Evolutionary conservation across 768 basidiomycete genomes (phyloP), one percentile per base, ranked within the genome.

Genomic region (Lactifluus subvellereus): DNA sequence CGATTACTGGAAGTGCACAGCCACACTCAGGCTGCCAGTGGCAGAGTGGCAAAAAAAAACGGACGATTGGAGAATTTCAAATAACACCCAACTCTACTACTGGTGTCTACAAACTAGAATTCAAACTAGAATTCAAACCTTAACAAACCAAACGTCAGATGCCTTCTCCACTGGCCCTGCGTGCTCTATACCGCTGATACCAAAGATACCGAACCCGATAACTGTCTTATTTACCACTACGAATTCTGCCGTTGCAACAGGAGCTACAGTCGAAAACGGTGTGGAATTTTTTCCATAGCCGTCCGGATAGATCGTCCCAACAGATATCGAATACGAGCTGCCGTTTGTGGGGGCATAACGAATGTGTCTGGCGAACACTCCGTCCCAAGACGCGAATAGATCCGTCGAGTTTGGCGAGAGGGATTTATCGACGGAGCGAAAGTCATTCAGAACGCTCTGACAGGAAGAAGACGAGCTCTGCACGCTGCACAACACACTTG

Each of bases 231-330:
- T 54, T 18, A 56, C 60, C 33, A 62, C 48, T 5, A 47, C 42
- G 22, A 65, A 65, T 5, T 50, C 40, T 8, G 13, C 60, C 1
- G 3, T 3, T 11, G 7, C 47, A 32, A 0, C 9, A 27, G 60
- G 6, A 4, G 2, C 22, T 32, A 55, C 20, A 30, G 32, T 53
- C 16, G 56, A 38, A 54, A 59, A 66, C 3, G 57, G 33, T 4
- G 62, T 66, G 2, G 57, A 8, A 27, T 66, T 64, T n/a, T 33
- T 57, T 10, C 57, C 62, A 11, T 59, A 66, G 6, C 65, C 65
- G 16, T 42, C 22, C 20, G 57, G 65, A 35, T 65, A 66, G 22
- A 59, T 30, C 11, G 37, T 49, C 20, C 48, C 60, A n/a, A 10
- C 8, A 38, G 22, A 49, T 37, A 64, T n/a, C 32, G 42, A 35